phyloP scores from a whole-genome alignment of 106 monocot species.

The Dioscorea dumetorum region DNA sequence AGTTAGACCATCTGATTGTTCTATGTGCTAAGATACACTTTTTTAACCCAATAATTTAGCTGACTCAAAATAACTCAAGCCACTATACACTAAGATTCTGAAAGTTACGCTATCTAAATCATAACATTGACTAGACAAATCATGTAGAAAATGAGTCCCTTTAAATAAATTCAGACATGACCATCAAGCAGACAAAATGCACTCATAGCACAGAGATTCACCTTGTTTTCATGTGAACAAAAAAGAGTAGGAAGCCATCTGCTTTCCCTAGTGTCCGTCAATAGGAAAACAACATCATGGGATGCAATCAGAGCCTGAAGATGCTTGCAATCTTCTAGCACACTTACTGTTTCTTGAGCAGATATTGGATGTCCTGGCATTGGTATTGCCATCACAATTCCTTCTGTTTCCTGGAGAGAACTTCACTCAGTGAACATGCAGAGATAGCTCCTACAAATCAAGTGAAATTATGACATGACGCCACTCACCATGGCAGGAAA shows the following conservation, averaged over 20 bases:
- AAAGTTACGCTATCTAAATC: no score
- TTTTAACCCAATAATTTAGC: no score
- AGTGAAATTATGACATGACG: background rate
- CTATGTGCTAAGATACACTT: no score
- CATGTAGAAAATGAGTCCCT: no score
- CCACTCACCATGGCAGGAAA: constrained; percentile 73
- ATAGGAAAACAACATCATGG: constrained; percentile 83
- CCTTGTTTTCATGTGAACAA: constrained; percentile 83
- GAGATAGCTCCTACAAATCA: constrained; percentile 4
- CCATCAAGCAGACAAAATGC: no score
- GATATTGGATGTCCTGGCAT: constrained; percentile 95
- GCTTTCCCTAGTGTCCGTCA: constrained; percentile 98
- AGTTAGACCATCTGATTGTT: no score
- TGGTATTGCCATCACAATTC: constrained; percentile 71
- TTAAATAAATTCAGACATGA: no score
- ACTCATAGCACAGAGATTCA: constrained; percentile 2
- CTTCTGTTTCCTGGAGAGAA: constrained; percentile 63
- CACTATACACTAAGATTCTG: no score
- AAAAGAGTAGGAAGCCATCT: constrained; percentile 95
- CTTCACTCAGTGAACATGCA: constrained; percentile 3
- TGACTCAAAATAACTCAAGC: no score
- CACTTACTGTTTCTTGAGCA: constrained; percentile 39
- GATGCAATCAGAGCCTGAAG: constrained; percentile 62
- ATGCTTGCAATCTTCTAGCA: constrained; percentile 65
- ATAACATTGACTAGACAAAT: no score